Evolutionary conservation across 176 grass and related monocot species (phyloP), one percentile per base, ranked within the genome.

Genomic region (Melocanna baccifera): DNA sequence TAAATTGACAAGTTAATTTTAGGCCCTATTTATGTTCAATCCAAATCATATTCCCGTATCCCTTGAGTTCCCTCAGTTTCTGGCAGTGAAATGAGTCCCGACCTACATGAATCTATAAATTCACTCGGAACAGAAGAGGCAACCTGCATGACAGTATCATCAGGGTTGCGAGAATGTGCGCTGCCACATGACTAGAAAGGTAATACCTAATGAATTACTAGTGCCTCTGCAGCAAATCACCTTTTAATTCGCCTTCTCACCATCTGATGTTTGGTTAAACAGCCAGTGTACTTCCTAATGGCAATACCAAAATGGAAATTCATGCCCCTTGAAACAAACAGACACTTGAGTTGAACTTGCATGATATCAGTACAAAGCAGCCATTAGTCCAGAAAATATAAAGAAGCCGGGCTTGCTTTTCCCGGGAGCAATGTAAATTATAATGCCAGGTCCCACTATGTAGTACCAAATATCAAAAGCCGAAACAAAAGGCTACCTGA

Each of bases 391-490:
- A 47, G 48, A 89, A 34, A 78, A 78, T 40, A 67, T 18, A 84
- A 76, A 81, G 53, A 89, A 48, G 29, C 28, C 12, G 19, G 12
- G 19, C 32, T 89, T 34, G 55, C 23, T 76, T 85, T 63, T 43
- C 34, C 61, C 32, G 43, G 50, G 40, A 80, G 16, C 18, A 76
- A 77, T 76, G 42, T 42, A 76, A 58, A 71, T 52, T 70, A 85
- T 40, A 81, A 43, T 70, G 40, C 32, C 50, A 89, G 71, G 63
- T 53, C 63, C 26, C 62, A 81, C 64, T 77, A 81, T 42, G 63
- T 6, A 51, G 32, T 11, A 63, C 28, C 78, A 82, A 70, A 89
- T 67, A 82, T 41, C 30, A 28, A 16, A 81, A 51, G 18, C 29
- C 19, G 3, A 52, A 55, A 69, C n/a, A 81, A 55, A 77, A 0